Evolutionary conservation across 345 rosid genomes (phyloP).

Genomic region (Syzygium aqueum): DNA sequence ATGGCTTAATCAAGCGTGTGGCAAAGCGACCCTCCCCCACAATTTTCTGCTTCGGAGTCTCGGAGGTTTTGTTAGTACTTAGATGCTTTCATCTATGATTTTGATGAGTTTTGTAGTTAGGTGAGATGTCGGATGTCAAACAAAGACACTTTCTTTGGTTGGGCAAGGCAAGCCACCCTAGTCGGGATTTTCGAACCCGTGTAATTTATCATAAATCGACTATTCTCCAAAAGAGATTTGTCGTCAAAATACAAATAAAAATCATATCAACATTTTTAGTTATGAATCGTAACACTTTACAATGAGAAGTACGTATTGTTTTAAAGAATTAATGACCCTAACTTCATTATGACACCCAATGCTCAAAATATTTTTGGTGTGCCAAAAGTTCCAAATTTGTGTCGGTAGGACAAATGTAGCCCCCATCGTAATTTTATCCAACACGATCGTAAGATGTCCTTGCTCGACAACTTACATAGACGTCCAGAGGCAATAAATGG

Average conservation of each 20-base stretch:
- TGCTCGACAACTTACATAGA: too few relatives aligned
- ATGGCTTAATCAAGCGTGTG: not conserved
- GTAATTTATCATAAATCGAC: fast-evolving
- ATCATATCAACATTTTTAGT: not conserved
- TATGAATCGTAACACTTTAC: not conserved
- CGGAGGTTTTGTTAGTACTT: not conserved
- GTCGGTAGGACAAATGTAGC: too few relatives aligned
- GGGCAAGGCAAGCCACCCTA: not conserved
- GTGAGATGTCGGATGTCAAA: not conserved
- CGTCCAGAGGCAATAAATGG: not conserved
- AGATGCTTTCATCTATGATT: not conserved
- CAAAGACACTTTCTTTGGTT: not conserved
- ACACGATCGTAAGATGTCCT: not conserved
- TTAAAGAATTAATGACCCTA: not conserved
- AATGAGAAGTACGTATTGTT: not conserved
- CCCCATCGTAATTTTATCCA: not conserved
- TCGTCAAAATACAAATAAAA: not conserved
- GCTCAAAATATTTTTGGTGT: not conserved
- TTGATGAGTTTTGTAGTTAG: not conserved
- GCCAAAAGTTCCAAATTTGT: not conserved
- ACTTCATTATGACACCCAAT: not conserved
- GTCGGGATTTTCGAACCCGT: fast-evolving
- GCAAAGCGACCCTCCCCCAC: not conserved
- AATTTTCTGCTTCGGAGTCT: not conserved
- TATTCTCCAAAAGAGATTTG: fast-evolving